phyloP scores from a whole-genome alignment of 257 asterid genomes.

The Solanum dulcamara region DNA sequence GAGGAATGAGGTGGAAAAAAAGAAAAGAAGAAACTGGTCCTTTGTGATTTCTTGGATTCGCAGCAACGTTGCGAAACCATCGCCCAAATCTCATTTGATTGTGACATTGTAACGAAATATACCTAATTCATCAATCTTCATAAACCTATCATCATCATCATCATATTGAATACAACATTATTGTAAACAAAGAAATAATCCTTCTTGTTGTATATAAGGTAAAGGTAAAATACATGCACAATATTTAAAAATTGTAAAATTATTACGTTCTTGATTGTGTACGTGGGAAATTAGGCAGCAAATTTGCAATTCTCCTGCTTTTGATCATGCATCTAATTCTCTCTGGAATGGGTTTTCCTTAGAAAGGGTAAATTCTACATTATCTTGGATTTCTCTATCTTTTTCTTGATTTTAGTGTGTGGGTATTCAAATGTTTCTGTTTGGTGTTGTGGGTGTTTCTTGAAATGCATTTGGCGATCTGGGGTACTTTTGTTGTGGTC shows the following conservation, averaged over 20 bases:
- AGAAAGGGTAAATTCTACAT: not conserved
- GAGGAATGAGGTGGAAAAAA: not conserved
- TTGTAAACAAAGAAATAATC: not conserved
- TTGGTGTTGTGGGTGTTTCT: not conserved
- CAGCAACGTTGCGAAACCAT: conserved; percentile 18
- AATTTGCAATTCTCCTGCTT: not conserved
- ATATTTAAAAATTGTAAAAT: not conserved
- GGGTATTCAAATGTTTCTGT: conserved; percentile 1
- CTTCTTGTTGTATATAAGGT: too few species aligned
- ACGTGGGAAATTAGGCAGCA: not conserved
- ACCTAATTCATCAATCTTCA: conserved; percentile 1
- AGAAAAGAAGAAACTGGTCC: not conserved
- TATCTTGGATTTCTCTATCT: not conserved
- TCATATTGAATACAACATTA: not conserved
- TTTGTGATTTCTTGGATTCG: not conserved
- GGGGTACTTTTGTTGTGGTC: not conserved
- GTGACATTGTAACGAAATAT: conserved; percentile 7
- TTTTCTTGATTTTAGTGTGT: conserved; percentile 8
- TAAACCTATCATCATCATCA: not conserved
- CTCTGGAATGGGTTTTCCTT: not conserved
- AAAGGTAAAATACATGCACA: not conserved
- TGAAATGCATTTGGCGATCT: conserved; percentile 2
- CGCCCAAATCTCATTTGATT: not conserved
- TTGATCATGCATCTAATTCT: conserved; percentile 5
- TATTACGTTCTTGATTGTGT: not conserved